phyloP scores from a whole-genome alignment of 148 eudicot genomes.

The Pharnaceum exiguum region DNA sequence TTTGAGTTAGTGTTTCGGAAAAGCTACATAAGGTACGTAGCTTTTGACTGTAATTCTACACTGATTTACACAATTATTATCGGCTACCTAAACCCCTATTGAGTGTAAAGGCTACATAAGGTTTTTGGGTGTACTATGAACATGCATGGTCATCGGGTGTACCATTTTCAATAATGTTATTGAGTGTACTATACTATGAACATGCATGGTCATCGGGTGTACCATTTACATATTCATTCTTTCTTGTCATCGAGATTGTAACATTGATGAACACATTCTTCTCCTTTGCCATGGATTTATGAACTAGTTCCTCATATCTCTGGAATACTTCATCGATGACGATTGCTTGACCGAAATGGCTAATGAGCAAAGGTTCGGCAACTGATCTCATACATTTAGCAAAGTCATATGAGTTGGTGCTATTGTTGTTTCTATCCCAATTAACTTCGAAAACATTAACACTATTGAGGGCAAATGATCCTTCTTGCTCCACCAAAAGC shows the following conservation, averaged over 20 bases:
- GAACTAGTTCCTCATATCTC: constrained; percentile 18
- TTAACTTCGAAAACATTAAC: constrained; percentile 26
- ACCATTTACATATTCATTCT: not conserved
- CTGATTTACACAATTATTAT: too few species aligned
- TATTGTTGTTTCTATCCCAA: constrained; percentile 23
- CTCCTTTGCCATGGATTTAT: constrained; percentile 30
- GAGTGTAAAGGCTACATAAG: too few species aligned
- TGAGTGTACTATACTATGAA: too few species aligned
- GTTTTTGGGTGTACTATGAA: too few species aligned
- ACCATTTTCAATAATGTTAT: too few species aligned
- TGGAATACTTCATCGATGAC: constrained; percentile 38
- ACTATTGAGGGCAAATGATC: constrained; percentile 31
- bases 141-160: too few species aligned
- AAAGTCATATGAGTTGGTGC: constrained; percentile 1
- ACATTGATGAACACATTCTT: constrained; percentile 34
- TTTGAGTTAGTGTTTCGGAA: too few species aligned
- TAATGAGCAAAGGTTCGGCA: constrained; percentile 37
- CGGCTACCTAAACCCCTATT: too few species aligned
- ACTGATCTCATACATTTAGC: constrained; percentile 45
- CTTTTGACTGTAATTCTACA: too few species aligned
- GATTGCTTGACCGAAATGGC: constrained; percentile 39
- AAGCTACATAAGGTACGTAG: too few species aligned
- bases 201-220: too few species aligned
- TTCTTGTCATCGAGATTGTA: constrained; percentile 32
- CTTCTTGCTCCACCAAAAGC: constrained; percentile 30